Conservation (phyloP, 257 asterid genomes). For the Echium plantagineum region DNA sequence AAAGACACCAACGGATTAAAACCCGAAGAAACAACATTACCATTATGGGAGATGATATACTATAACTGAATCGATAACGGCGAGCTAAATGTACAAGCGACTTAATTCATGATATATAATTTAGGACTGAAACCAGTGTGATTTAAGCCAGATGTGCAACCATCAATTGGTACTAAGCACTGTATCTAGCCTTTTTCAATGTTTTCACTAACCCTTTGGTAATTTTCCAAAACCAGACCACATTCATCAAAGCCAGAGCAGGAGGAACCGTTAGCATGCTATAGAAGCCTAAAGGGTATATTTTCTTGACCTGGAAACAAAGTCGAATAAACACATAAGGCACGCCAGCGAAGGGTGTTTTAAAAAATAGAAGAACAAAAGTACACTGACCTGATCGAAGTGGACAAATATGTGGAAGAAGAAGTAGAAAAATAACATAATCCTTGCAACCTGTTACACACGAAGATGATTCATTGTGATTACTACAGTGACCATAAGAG, state of each 20-base stretch:
- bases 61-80: no score
- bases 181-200: conserved; percentile 53
- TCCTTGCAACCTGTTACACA: conserved; percentile 65
- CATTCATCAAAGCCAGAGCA: conserved; percentile 46
- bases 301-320: conserved; percentile 49
- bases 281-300: conserved; percentile 62
- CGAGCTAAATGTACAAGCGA: neutral
- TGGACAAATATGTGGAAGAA: conserved; percentile 71
- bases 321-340: conserved; percentile 2
- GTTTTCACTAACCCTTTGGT: conserved; percentile 68
- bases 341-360: neutral
- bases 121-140: neutral
- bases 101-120: neutral
- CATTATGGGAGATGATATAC: no score
- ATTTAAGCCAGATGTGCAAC: neutral
- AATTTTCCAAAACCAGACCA: conserved; percentile 83
- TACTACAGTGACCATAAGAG: neutral
- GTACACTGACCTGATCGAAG: conserved; percentile 63
- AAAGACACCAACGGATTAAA: no score
- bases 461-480: conserved; percentile 1
- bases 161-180: conserved; percentile 13
- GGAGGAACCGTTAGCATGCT: conserved; percentile 56
- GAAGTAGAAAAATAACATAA: conserved; percentile 52
- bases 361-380: neutral
- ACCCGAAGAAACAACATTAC: no score